Evolutionary conservation across 306 rosid genomes (phyloP), one percentile per base, ranked within the genome.

Genomic region (Quercus glauca): DNA sequence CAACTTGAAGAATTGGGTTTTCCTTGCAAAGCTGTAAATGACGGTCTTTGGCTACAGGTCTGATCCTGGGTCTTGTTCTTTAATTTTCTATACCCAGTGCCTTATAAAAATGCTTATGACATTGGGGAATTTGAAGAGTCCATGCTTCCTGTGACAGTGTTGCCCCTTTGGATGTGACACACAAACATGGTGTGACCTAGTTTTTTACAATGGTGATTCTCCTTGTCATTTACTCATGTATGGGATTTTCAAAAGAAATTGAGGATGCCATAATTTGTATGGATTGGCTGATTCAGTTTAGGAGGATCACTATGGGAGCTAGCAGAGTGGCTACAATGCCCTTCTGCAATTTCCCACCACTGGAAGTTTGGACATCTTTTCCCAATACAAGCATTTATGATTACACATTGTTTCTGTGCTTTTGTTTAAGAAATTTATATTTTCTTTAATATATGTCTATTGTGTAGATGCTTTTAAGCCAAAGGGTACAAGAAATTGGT

Each of bases 21-120:
- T 89, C 98, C 99, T 51, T 93, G 99, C 94, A 91, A 93, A 88
- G 99, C 99, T 85, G 92, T 95, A 78, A 95, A 95, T 82, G 97
- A 95, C 63, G 96, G 97, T 76, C 91, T 93, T 73, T 95, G 99
- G 99, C 91, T 95, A 77, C 99, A 93, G 99, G 99, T 95, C 73
- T 79, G 88, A 67, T 73, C 11, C 69, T 80, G 45, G 33, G 28
- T 69, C 20, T 58, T 58, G 51, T 59, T 53, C 43, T 83, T 68
- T 60, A 28, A 23, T 23, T 74, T 73, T 52, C 29, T 43, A 29
- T 35, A n/a, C 56, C n/a, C 59, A 17, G 73, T 70, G 19, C 67
- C 29, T 25, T 56, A 14, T n/a, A 31, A 35, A n/a, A 31, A 69
- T 52, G 59, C 45, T 10, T 29, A 55, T 63, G 55, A 65, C 58